Conservation (phyloP, 1,139 yeast genomes). For the Pichia sp. region DNA sequence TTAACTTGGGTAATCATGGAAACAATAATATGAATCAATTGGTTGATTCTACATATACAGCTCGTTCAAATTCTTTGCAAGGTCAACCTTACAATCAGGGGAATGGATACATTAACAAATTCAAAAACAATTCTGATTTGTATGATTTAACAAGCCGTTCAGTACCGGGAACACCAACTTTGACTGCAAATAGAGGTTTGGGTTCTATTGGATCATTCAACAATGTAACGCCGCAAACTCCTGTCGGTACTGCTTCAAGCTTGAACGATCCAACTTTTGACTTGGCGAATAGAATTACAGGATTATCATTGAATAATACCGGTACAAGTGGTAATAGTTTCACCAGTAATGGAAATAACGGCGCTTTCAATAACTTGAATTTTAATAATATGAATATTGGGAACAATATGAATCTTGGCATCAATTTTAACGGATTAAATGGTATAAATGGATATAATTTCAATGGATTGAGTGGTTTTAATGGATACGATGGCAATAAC, state of each 20-base stretch:
- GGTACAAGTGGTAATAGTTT: slow-evolving; percentile 5
- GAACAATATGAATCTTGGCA: background rate
- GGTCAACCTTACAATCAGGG: slow-evolving; percentile 1
- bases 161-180: slow-evolving; percentile 9
- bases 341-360: slow-evolving; percentile 1
- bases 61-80: slow-evolving; percentile 10
- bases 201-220: background rate
- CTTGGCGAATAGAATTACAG: slow-evolving; percentile 20
- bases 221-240: background rate
- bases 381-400: background rate
- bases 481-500: too few relatives aligned
- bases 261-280: slow-evolving; percentile 10
- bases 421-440: slow-evolving; percentile 1
- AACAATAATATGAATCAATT: slow-evolving; percentile 6
- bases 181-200: background rate
- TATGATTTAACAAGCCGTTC: slow-evolving; percentile 5
- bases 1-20: slow-evolving; percentile 8
- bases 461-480: slow-evolving; percentile 3
- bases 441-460: slow-evolving; percentile 3
- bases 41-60: slow-evolving; percentile 4
- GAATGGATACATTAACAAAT: background rate
- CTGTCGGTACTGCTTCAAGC: background rate
- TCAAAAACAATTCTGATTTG: background rate
- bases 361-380: background rate
- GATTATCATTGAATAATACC: slow-evolving; percentile 15